These are phyloP conservation scores for Candida sakaeoensis DNA, from an alignment of 805 yeast genomes.

Conservation along the genomic window DNA sequence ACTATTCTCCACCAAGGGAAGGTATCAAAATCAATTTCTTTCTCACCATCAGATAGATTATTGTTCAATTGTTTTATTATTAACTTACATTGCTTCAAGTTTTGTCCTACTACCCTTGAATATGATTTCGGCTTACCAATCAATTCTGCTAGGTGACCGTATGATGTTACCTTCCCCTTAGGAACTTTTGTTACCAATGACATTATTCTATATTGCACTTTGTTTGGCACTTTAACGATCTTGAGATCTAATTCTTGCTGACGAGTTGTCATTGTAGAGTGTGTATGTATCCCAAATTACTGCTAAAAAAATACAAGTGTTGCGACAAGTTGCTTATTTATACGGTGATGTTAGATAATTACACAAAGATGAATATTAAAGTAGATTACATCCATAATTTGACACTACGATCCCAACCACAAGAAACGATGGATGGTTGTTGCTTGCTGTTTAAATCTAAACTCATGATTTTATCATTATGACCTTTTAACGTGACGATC, in stretches of 20 bases:
- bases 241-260: constrained; percentile 4
- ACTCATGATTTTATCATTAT: constrained; percentile 66
- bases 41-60: constrained; percentile 16
- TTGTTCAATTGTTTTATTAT: constrained; percentile 21
- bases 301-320: no score
- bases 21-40: constrained; percentile 17
- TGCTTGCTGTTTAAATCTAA: constrained; percentile 52
- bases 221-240: constrained; percentile 3
- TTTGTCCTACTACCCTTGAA: constrained; percentile 71
- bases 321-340: neutral
- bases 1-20: constrained; percentile 86
- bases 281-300: no score
- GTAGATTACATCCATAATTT: constrained; percentile 49
- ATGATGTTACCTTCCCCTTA: constrained; percentile 60
- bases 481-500: constrained; percentile 50
- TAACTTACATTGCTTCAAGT: constrained; percentile 47
- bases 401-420: constrained; percentile 84
- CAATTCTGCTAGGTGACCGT: constrained; percentile 69
- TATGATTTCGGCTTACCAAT: constrained; percentile 55
- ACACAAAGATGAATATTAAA: constrained; percentile 1
- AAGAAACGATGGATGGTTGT: constrained; percentile 43
- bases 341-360: constrained; percentile 1
- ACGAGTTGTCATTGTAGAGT: neutral
- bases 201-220: constrained; percentile 2
- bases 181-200: constrained; percentile 44